Conservation (phyloP, 768 basidiomycete genomes). For the Calocera cornea region DNA sequence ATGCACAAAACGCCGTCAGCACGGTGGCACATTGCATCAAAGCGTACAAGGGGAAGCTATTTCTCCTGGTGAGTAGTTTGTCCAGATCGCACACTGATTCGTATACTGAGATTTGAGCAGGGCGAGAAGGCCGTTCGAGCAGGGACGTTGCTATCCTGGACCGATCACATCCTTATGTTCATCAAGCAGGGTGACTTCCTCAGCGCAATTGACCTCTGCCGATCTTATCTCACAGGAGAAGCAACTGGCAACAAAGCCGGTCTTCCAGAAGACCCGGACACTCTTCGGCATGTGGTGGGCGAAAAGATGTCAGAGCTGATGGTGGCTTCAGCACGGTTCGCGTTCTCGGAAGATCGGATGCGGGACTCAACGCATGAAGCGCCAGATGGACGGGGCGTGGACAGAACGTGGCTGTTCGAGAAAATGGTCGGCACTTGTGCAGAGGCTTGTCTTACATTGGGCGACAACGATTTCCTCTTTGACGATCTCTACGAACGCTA, state of each 20-base stretch:
- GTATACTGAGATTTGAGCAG: constrained; percentile 27
- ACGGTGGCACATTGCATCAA: constrained; percentile 48
- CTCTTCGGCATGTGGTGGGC: constrained; percentile 52
- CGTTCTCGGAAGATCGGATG: constrained; percentile 92
- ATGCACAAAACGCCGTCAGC: neutral
- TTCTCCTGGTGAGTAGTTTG: constrained; percentile 57
- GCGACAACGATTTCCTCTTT: constrained; percentile 75
- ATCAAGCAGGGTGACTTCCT: constrained; percentile 83
- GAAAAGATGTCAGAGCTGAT: constrained; percentile 69
- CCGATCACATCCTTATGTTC: constrained; percentile 72
- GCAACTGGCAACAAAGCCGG: constrained; percentile 79
- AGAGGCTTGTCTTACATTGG: constrained; percentile 65
- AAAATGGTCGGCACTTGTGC: constrained; percentile 65
- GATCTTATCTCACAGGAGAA: constrained; percentile 64
- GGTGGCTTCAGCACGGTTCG: constrained; percentile 73
- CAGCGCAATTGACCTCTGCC: constrained; percentile 72
- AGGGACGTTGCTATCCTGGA: constrained; percentile 86
- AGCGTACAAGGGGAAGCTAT: constrained; percentile 81
- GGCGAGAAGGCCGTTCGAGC: constrained; percentile 53
- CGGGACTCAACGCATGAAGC: constrained; percentile 73
- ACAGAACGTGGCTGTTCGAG: constrained; percentile 81
- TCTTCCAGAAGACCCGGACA: constrained; percentile 53
- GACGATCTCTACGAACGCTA: constrained; percentile 89
- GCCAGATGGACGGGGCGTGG: constrained; percentile 78
- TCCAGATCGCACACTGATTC: neutral